Conservation (phyloP, 768 basidiomycete genomes). For the Mycena latifolia region DNA sequence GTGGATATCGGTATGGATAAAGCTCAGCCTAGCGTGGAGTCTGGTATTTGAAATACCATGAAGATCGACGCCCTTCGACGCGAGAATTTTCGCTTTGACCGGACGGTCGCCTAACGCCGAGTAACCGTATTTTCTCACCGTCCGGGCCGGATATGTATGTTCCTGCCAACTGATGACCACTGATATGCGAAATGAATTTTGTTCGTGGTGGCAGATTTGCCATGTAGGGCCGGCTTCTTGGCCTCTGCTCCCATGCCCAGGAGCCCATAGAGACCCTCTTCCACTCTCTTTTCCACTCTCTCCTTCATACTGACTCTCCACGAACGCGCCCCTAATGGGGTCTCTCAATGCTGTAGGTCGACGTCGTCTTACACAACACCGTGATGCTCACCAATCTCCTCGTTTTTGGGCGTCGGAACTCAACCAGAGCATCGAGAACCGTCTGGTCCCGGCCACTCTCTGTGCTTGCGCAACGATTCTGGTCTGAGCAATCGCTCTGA, state of each 20-base stretch:
- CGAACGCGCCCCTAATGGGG: constrained; percentile 13
- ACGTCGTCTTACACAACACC: no score
- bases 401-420: neutral
- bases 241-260: constrained; percentile 17
- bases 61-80: no score
- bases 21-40: no score
- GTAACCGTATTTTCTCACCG: no score
- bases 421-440: constrained; percentile 23
- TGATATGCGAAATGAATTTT: neutral
- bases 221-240: neutral
- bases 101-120: no score
- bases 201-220: constrained; percentile 6
- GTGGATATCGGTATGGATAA: no score
- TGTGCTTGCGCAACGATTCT: constrained; percentile 33
- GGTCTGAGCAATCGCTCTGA: constrained; percentile 9
- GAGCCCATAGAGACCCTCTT: constrained; percentile 4
- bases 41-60: no score
- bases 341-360: constrained; percentile 25
- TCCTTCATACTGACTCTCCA: neutral
- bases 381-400: neutral
- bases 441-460: constrained; percentile 33
- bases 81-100: no score
- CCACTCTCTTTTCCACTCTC: neutral
- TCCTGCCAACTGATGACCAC: neutral
- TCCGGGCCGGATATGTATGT: constrained; percentile 12